Percentiles rank a stretch among this genome's conserved stretches.
Conservation (phyloP, 805 yeast genomes). For the Lachancea thermotolerans region DNA sequence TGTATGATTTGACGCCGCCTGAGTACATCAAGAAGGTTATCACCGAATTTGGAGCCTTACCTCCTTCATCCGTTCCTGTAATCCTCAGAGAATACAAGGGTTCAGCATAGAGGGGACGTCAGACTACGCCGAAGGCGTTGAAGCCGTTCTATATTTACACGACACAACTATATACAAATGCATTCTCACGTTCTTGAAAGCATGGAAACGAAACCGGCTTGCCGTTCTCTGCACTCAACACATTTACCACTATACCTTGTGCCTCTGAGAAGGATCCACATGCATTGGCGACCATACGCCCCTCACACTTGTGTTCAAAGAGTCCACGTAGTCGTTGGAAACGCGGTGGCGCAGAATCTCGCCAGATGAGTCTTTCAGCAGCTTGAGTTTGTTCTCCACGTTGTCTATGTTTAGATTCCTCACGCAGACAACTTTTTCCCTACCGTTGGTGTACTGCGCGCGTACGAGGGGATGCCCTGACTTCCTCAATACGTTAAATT, state of each 20-base stretch:
- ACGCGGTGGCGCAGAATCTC: slow-evolving; percentile 46
- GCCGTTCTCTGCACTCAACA: neutral
- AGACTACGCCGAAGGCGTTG: neutral
- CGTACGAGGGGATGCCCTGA: slow-evolving; percentile 77
- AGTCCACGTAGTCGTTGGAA: slow-evolving; percentile 71
- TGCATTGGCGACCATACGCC: slow-evolving; percentile 98
- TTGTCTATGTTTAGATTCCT: slow-evolving; percentile 59
- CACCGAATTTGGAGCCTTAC: slow-evolving; percentile 92
- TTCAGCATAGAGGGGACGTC: slow-evolving; percentile 20
- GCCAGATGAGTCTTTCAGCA: slow-evolving; percentile 67
- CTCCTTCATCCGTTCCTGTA: slow-evolving; percentile 98
- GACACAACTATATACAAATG: slow-evolving; percentile 6
- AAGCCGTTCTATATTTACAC: slow-evolving; percentile 3
- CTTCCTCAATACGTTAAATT: slow-evolving; percentile 61
- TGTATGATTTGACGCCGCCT: slow-evolving; percentile 94
- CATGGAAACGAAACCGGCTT: neutral
- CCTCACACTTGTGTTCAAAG: slow-evolving; percentile 77
- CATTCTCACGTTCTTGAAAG: neutral
- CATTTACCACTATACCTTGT: slow-evolving; percentile 4
- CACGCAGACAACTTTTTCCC: slow-evolving; percentile 61
- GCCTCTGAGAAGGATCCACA: slow-evolving; percentile 35
- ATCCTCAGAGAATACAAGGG: slow-evolving; percentile 85
- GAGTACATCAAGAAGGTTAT: slow-evolving; percentile 89
- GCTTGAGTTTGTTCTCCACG: slow-evolving; percentile 56
- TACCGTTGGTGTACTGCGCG: slow-evolving; percentile 47